Base-by-base conservation (phyloP, 2,329 filamentous ascomycete species). In the Paramyrothecium roridum region DNA sequence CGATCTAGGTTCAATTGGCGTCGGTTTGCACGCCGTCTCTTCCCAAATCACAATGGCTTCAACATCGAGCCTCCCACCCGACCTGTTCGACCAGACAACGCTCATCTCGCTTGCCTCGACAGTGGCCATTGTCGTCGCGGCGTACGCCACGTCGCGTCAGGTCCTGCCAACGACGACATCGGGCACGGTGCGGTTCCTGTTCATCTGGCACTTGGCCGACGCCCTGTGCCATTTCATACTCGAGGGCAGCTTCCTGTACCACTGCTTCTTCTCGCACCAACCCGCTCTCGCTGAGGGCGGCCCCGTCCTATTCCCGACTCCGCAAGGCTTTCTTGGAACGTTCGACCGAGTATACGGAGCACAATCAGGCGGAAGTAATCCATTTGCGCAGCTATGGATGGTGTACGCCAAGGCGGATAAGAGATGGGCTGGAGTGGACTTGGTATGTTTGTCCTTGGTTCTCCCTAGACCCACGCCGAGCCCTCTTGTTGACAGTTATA, bases 121-220 rank as follows among this genome's bases (percentile, higher is more conserved):
- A 8, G 64, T 85, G 55, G 75, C 75, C 61, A 80, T 87, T 60
- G 73, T 75, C 57, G 65, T 71, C 53, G 66, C 74, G 54, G 81
- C 82, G 53, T 83, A 83, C 67, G 61, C 61, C 22, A 64, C 77
- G 21, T 85, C 83, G 11, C 74, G 74, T 30, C 63, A 59, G 50
- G 73, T 75, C 21, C 74, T 84, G 21, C 70, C 87, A 3, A 67
- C 74, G 19, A 66, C 77, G 1, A 77, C 85, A 12, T 73, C 82
- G 1, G 69, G 75, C 40, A 82, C 85, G 52, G 80, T 81, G 54
- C 91, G 92, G 58, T 76, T 90, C 68, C 86, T 97, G 61, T 96
- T 96, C 80, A 83, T 96, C 74, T 97, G 93, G 93, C 93, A 97
- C 76, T 82, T 90, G 40, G 96, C 96, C 75, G 93, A 97, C 72